Percentiles rank a stretch among this genome's conserved stretches.
Conservation (phyloP, 1,284 basidiomycete genomes). For the Macrocystidia cucumis region DNA sequence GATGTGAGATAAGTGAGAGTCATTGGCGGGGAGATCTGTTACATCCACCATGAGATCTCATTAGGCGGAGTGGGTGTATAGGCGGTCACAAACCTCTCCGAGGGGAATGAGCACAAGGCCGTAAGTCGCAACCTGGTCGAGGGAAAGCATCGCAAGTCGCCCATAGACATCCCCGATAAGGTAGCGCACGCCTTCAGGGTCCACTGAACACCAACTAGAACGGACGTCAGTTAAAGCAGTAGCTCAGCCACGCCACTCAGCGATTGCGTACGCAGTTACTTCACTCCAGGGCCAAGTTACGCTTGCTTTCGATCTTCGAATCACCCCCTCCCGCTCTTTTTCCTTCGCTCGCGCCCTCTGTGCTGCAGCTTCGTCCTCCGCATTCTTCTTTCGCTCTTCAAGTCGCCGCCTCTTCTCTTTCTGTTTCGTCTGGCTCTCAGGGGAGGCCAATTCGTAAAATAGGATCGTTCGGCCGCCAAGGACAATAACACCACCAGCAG, state of each 20-base stretch:
- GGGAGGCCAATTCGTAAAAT: constrained; percentile 47
- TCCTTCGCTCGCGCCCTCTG: constrained; percentile 51
- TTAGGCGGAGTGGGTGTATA: constrained; percentile 2
- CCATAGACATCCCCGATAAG: constrained; percentile 80
- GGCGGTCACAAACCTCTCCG: constrained; percentile 55
- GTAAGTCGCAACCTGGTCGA: constrained; percentile 36
- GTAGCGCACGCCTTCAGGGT: constrained; percentile 36
- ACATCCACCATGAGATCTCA: constrained; percentile 3
- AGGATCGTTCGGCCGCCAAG: constrained; percentile 56
- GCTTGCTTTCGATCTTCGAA: constrained; percentile 40
- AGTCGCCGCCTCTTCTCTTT: constrained; percentile 42
- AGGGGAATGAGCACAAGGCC: constrained; percentile 59
- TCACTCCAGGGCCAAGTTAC: constrained; percentile 71
- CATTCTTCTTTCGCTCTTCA: constrained; percentile 40
- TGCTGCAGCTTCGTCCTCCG: constrained; percentile 28
- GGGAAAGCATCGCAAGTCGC: constrained; percentile 55
- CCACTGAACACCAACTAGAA: constrained; percentile 42
- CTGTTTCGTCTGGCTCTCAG: constrained; percentile 40
- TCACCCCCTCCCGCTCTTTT: constrained; percentile 41
- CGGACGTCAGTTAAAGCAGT: constrained; percentile 1
- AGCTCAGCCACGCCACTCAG: background rate
- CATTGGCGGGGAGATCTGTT: constrained; percentile 69
- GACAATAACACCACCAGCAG: constrained; percentile 60
- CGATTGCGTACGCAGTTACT: constrained; percentile 58
- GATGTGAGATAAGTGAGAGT: constrained; percentile 73